Evolutionary conservation across 2,329 filamentous ascomycete species (phyloP), one percentile per base, ranked within the genome.

Genomic region (Cyphellophora attinorum): DNA sequence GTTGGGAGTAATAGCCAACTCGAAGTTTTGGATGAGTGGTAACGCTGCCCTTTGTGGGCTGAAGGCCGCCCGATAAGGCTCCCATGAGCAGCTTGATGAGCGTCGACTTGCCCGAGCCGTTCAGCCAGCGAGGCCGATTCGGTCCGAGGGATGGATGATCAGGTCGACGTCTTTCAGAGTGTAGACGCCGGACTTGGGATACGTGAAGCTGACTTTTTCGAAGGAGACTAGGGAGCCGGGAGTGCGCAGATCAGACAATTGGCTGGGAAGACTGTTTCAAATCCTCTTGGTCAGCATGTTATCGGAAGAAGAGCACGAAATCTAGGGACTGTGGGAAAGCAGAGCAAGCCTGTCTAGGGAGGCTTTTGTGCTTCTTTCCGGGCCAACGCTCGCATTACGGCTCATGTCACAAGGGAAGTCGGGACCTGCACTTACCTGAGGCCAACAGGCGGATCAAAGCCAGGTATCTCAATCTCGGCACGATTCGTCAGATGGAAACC

Each of bases 101-200:
- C 0, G 85, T 91, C 2, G 82, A 85, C 56, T 93, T 93, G 2
- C 85, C 85, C 1, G 76, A 73, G 1, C 85, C 85, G 53, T 93
- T 93, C 28, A 91, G 65, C 85, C 85, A 15, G 85, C 66, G 27
- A 93, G 68, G 0, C 82, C 85, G 15, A 89, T 64, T 1, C 84
- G 71, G 43, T 85, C 81, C 6, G 83, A 81, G 53, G 76, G 74
- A 39, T 82, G 72, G 10, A 93, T 70, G 0, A 78, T 79, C 10
- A 93, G 58, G 32, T 69, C 74, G 18, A 88, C 59, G 6, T 77
- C 74, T 14, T 74, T 68, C 11, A 91, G 55, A 6, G 80, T 63
- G 1, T 59, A 50, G 4, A 63, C 58, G 16, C 56, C 47, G 5
- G 53, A 51, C 15, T 51, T 52, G 39, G 53, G 65, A 51, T 91